Percentiles rank a stretch among this genome's conserved stretches.
Conservation (phyloP, 2,329 filamentous ascomycete genomes). For the Epichloe hybrida region DNA sequence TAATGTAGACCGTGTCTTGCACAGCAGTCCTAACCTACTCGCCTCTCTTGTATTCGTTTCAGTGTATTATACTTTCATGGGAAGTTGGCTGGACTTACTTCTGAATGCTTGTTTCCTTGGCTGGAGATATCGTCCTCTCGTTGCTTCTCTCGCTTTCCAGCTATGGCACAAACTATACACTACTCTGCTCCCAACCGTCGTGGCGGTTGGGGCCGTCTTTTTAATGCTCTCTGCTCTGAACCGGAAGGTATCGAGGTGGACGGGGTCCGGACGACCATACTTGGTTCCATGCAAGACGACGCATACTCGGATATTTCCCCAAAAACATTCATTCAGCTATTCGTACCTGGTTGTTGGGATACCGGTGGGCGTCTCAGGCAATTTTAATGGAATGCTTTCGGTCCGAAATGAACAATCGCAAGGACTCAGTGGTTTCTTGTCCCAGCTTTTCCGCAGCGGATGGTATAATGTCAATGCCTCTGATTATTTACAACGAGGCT, state of each 20-base stretch:
- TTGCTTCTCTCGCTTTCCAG: neutral
- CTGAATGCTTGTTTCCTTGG: constrained; percentile 3
- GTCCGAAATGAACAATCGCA: constrained; percentile 15
- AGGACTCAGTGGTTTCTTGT: neutral
- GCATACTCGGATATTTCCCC: constrained; percentile 53
- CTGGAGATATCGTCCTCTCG: neutral
- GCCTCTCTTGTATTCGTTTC: constrained; percentile 1
- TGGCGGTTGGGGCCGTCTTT: neutral
- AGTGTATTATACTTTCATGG: constrained; percentile 10
- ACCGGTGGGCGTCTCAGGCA: constrained; percentile 48
- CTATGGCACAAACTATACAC: neutral
- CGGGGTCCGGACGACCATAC: constrained; percentile 23
- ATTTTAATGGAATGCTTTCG: constrained; percentile 42
- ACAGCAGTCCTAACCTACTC: neutral
- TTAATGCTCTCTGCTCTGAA: neutral
- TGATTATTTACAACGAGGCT: constrained; percentile 48
- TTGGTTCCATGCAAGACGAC: constrained; percentile 53
- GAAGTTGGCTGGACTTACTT: constrained; percentile 11
- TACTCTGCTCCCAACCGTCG: neutral
- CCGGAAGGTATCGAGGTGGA: neutral
- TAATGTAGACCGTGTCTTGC: constrained; percentile 7
- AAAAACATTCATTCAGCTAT: constrained; percentile 54
- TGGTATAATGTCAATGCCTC: constrained; percentile 49
- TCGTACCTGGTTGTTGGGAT: constrained; percentile 58
- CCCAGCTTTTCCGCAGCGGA: constrained; percentile 2